A percentile compares a stretch with the other conserved stretches of the same genome.
Conservation (phyloP, 345 rosid species). For the Melastoma malabathricum region DNA sequence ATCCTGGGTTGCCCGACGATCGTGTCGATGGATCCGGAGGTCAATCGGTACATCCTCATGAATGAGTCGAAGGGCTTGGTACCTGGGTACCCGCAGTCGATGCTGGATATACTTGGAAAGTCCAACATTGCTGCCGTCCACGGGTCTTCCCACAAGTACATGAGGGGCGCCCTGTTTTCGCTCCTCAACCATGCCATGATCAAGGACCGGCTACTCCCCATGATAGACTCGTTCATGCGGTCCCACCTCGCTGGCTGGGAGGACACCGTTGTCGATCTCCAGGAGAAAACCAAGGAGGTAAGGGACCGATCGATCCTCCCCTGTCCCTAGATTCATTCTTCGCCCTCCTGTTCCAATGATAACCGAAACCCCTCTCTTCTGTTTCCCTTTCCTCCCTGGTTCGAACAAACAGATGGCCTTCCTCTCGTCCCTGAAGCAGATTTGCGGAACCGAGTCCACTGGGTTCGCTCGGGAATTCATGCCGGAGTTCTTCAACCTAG, state of each 20-base stretch:
- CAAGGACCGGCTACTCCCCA: conserved; percentile 65
- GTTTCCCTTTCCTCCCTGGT: neutral
- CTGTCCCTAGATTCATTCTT: no score
- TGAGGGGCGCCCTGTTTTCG: conserved; percentile 78
- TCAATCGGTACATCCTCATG: conserved; percentile 71
- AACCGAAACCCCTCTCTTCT: no score
- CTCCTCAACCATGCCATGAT: conserved; percentile 68
- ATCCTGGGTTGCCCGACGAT: conserved; percentile 84
- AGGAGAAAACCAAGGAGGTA: conserved; percentile 78
- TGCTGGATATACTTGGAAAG: conserved; percentile 86
- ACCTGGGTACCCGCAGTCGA: conserved; percentile 92
- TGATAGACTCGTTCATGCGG: conserved; percentile 77
- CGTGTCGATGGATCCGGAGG: conserved; percentile 93
- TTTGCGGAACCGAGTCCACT: conserved; percentile 33
- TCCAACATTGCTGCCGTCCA: conserved; percentile 94
- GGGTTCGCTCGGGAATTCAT: conserved; percentile 27
- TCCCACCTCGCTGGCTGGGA: conserved; percentile 65
- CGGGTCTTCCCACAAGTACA: conserved; percentile 65
- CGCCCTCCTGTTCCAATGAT: no score
- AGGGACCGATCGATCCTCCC: no score
- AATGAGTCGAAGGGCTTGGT: conserved; percentile 87
- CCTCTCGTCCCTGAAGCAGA: conserved; percentile 56
- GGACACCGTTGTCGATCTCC: conserved; percentile 44
- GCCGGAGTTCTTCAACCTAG: conserved; percentile 69
- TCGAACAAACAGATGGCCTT: conserved; percentile 46